Base-by-base conservation (phyloP, 768 basidiomycete species). In the Lentinula sp. region DNA sequence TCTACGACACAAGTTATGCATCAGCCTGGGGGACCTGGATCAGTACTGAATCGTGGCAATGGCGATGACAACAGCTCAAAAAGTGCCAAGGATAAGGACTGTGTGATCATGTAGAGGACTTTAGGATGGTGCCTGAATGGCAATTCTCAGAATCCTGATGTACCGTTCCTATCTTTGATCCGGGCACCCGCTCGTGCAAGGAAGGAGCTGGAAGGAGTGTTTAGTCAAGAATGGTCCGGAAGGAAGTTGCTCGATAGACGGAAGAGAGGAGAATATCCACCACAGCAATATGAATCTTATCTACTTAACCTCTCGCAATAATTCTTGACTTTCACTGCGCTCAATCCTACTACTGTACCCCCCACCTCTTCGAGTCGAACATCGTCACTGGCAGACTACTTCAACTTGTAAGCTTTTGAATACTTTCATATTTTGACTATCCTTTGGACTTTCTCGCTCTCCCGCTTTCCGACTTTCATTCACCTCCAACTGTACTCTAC, bases 31-130 rank as follows among this genome's bases (percentile, higher is more conserved):
- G 84, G 84, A 34, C 76, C 86, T 1, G 84, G 81, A 37, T 77
- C 87, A 5, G 82, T 90, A 9, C 73, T 89, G 37, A 77, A 83
- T 60, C 83, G 88, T 45, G 82, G 80, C 49, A 80, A 78, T 21
- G 74, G 76, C 9, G 80, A 76, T 57, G 66, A 65, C 39, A 69
- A 63, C 28, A 69, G 68, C 5, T 64, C 69, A 40, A 73, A 72
- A 61, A 78, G 75, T 55, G 84, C 86, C 70, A 78, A 76, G 28
- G 76, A 75, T 59, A 87, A 87, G 73, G 86, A 86, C 70, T 95
- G 93, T 69, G 75, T 91, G 52, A 86, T 95, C 70, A 94, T 94
- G 93, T 95, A 80, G 79, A 64, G 32, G 34, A 31, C n/a, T 35
- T 40, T n/a, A 8, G 28, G 32, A 16, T 39, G 5, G 53, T 21